These are phyloP conservation scores for Colletotrichum trifolii DNA, from an alignment of 2,329 filamentous ascomycete species.

Conservation along the genomic window DNA sequence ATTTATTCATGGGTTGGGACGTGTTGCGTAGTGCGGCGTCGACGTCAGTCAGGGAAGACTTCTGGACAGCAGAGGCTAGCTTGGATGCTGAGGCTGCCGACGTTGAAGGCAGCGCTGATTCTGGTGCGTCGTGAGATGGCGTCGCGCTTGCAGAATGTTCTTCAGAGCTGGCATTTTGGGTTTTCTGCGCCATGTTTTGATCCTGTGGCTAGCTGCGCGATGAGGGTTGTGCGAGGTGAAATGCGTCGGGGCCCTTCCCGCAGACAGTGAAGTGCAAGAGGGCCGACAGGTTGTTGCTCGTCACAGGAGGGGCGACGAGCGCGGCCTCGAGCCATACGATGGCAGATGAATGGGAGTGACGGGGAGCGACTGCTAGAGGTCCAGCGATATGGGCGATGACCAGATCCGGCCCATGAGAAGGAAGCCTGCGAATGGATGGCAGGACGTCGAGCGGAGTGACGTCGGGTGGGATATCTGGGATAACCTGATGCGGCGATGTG, in stretches of 20 bases:
- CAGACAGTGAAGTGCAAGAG: slow-evolving; percentile 33
- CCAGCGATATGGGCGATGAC: slow-evolving; percentile 16
- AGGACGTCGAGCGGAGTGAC: slow-evolving; percentile 3
- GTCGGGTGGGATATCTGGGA: neutral
- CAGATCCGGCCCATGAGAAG: slow-evolving; percentile 28
- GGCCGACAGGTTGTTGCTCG: slow-evolving; percentile 32
- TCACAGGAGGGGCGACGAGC: slow-evolving; percentile 26
- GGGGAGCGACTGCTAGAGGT: slow-evolving; percentile 10
- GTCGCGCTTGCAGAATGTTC: slow-evolving; percentile 38
- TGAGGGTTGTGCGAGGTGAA: slow-evolving; percentile 11
- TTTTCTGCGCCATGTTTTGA: slow-evolving; percentile 37
- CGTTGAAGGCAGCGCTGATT: slow-evolving; percentile 32
- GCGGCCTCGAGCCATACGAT: slow-evolving; percentile 30
- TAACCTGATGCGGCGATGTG: neutral
- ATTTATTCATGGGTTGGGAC: slow-evolving; percentile 60
- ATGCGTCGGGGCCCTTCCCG: slow-evolving; percentile 36
- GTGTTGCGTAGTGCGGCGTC: slow-evolving; percentile 46
- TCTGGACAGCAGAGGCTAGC: slow-evolving; percentile 24
- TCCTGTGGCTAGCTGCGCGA: slow-evolving; percentile 28
- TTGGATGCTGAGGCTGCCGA: slow-evolving; percentile 32
- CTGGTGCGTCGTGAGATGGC: slow-evolving; percentile 34
- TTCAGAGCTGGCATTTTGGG: slow-evolving; percentile 31
- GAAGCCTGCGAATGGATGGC: neutral
- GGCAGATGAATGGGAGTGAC: slow-evolving; percentile 5
- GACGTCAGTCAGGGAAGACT: slow-evolving; percentile 48